A percentile compares a stretch with the other conserved stretches of the same genome.
These are phyloP conservation scores for Quercus berberidifolia DNA, from an alignment of 306 rosid species.

Conservation along the genomic window DNA sequence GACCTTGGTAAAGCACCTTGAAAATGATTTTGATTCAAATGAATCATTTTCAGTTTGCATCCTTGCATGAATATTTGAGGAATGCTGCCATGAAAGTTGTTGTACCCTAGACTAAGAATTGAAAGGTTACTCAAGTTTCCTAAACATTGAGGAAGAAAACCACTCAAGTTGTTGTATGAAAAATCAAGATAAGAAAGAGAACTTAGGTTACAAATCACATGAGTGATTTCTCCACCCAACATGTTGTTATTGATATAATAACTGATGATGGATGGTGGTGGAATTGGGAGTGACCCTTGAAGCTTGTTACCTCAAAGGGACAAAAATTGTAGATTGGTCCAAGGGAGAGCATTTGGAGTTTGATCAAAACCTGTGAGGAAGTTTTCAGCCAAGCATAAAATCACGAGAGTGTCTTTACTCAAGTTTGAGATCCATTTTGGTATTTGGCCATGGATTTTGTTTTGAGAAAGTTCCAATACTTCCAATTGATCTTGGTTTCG, in stretches of 20 bases:
- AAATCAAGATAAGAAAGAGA: neutral
- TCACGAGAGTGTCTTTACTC: neutral
- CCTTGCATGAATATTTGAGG: neutral
- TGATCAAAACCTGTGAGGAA: neutral
- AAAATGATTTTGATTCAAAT: neutral
- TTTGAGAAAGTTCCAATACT: too few relatives aligned
- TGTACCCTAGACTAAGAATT: neutral
- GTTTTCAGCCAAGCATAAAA: too few relatives aligned
- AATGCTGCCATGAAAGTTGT: neutral
- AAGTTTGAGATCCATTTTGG: too few relatives aligned
- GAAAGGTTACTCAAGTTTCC: neutral
- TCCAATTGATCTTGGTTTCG: neutral
- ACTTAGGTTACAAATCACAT: neutral
- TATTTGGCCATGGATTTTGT: too few relatives aligned
- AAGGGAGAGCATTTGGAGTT: neutral
- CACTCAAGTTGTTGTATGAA: neutral
- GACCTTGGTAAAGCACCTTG: neutral
- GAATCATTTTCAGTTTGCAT: neutral
- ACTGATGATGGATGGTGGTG: neutral
- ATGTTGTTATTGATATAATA: neutral
- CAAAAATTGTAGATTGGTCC: too few relatives aligned
- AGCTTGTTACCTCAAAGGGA: neutral
- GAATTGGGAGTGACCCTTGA: neutral
- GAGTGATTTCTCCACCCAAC: neutral
- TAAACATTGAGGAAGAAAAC: neutral